A percentile compares a stretch with the other conserved stretches of the same genome.
These are phyloP conservation scores for Raddia guianensis DNA, from an alignment of 176 grass and related monocot genomes.

Conservation along the genomic window DNA sequence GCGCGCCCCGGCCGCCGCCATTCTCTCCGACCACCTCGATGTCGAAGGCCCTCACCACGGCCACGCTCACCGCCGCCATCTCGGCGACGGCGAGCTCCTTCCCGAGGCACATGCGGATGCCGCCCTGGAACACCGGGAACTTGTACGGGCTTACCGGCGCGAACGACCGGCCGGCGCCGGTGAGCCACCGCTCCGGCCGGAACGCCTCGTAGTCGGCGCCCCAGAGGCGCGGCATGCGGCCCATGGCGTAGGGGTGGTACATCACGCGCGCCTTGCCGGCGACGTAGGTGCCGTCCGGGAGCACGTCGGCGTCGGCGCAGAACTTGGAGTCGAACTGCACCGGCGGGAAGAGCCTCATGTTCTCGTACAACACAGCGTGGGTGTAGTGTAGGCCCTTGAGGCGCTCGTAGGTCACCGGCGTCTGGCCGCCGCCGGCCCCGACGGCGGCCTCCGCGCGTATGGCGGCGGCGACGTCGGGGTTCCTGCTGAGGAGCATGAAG, in stretches of 20 bases:
- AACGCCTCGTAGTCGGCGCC: slow-evolving; percentile 64
- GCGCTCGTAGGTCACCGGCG: slow-evolving; percentile 21
- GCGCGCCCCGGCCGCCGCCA: background rate
- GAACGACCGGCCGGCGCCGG: slow-evolving; percentile 44
- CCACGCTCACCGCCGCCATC: slow-evolving; percentile 69
- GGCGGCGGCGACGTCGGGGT: slow-evolving; percentile 40
- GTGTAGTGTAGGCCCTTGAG: slow-evolving; percentile 53
- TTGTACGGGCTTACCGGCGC: slow-evolving; percentile 61
- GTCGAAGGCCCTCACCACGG: slow-evolving; percentile 58
- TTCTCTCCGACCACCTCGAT: slow-evolving; percentile 48
- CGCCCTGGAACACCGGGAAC: slow-evolving; percentile 84
- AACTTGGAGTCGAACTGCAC: slow-evolving; percentile 94
- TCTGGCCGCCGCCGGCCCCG: slow-evolving; percentile 1
- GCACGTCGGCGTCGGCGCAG: slow-evolving; percentile 54
- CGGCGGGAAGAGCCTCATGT: slow-evolving; percentile 71
- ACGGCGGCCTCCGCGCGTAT: slow-evolving; percentile 51
- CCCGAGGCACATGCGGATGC: slow-evolving; percentile 73
- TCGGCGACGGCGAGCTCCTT: slow-evolving; percentile 81
- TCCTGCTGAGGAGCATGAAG: slow-evolving; percentile 70
- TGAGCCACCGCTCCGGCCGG: slow-evolving; percentile 72
- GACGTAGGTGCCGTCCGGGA: slow-evolving; percentile 75
- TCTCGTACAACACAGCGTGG: slow-evolving; percentile 69
- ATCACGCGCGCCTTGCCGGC: slow-evolving; percentile 44
- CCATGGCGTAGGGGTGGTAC: slow-evolving; percentile 87
- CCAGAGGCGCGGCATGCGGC: slow-evolving; percentile 73